Conservation (phyloP, 202 grass and related monocot genomes). For the Schoenoplectus tabernaemontani region DNA sequence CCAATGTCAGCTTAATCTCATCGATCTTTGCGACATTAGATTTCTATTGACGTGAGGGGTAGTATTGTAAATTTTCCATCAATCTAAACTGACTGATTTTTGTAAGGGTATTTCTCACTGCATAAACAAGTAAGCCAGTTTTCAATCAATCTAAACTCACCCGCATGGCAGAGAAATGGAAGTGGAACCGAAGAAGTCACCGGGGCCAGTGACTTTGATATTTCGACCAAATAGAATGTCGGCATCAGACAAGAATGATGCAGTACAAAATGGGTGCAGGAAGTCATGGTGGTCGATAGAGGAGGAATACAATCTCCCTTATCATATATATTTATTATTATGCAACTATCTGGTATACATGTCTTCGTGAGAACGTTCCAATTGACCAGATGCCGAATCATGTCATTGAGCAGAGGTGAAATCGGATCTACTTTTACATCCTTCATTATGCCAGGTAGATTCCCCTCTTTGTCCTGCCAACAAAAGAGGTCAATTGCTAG, state of each 20-base stretch:
- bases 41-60: too few species aligned
- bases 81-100: neutral
- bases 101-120: neutral
- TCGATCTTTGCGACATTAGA: too few species aligned
- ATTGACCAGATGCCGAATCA: slow-evolving; percentile 26
- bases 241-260: slow-evolving; percentile 42
- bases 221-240: slow-evolving; percentile 34
- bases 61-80: neutral
- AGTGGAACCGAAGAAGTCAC: slow-evolving; percentile 27
- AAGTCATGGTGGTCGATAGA: slow-evolving; percentile 54
- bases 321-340: slow-evolving; percentile 60
- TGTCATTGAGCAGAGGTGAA: slow-evolving; percentile 25
- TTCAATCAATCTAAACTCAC: neutral
- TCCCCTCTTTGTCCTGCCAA: slow-evolving; percentile 34
- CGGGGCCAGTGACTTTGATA: slow-evolving; percentile 9
- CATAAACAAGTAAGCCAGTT: neutral
- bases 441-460: slow-evolving; percentile 45
- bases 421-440: slow-evolving; percentile 34
- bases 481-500: neutral
- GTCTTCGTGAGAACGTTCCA: slow-evolving; percentile 35
- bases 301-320: slow-evolving; percentile 61
- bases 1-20: neutral
- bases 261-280: slow-evolving; percentile 49
- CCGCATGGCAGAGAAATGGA: slow-evolving; percentile 31
- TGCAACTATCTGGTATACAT: slow-evolving; percentile 51